A percentile compares a stretch with the other conserved stretches of the same genome.
Conservation (phyloP, 225 moss, liverwort and hornwort genomes). For the Rhytidiadelphus loreus region DNA sequence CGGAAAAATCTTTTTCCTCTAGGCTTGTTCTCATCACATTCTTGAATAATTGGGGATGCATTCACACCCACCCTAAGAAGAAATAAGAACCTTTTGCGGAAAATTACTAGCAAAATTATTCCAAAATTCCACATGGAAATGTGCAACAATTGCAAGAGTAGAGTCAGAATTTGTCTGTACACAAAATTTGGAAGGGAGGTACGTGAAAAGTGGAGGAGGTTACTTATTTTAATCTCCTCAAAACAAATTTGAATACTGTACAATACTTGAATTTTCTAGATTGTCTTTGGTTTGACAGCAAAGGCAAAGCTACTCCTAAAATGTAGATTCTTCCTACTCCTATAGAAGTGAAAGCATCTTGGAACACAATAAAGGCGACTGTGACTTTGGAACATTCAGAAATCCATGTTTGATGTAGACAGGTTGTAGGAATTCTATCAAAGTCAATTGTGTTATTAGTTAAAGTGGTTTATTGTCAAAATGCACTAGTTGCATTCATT, state of each 20-base stretch:
- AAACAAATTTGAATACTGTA: too few relatives aligned
- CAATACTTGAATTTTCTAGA: neutral
- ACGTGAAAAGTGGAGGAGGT: fast-evolving
- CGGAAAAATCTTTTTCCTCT: neutral
- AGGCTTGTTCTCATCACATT: neutral
- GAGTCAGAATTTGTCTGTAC: fast-evolving
- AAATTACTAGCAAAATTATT: neutral
- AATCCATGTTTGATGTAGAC: neutral
- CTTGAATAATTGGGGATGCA: neutral
- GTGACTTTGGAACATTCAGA: fast-evolving
- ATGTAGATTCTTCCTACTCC: fast-evolving
- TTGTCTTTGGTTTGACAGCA: neutral
- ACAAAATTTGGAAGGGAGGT: neutral
- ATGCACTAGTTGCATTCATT: neutral
- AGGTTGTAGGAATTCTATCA: fast-evolving
- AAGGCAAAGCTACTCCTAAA: neutral
- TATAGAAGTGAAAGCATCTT: too few relatives aligned
- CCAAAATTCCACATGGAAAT: neutral
- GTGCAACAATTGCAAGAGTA: neutral
- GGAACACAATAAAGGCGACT: fast-evolving
- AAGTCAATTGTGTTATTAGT: neutral
- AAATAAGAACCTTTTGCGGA: too few relatives aligned
- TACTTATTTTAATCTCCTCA: neutral
- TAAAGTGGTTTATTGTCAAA: neutral
- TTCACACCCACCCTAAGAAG: neutral